Base-by-base conservation (phyloP, 2,329 filamentous ascomycete species). In the Talaromyces sp. region DNA sequence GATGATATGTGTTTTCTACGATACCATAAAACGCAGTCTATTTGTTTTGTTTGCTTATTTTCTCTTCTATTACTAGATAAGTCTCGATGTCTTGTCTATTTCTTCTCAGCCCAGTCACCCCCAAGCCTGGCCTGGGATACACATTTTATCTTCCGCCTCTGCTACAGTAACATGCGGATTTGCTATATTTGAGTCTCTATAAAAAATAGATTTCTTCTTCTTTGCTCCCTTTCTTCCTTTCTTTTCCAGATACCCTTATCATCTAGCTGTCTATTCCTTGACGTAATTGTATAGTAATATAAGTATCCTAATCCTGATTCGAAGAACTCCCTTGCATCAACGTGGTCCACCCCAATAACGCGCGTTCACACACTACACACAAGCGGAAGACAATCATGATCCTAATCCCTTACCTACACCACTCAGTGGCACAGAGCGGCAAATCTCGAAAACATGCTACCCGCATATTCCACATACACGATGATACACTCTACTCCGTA, bases 1-100 rank as follows among this genome's bases (percentile, higher is more conserved):
- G 76, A 79, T 78, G 76, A 78, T 76, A 75, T 74, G 71, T 75
- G 68, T 69, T 73, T 71, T 73, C 67, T 73, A 60, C 62, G 60
- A 66, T 66, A 66, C 64, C 64, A 66, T 58, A 60, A 63, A 63
- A 63, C n/a, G 62, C 62, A 66, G 60, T 62, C 33, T 57, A 49
- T 57, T 43, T 52, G 24, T 43, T 19, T 58, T 62, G 37, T 43
- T 64, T 64, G 56, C 35, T 56, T 59, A 59, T 1, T 52, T 22
- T 10, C 13, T 31, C 16, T 35, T 35, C 27, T 54, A n/a, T 54
- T 8, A 10, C 7, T 35, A 37, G 52, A 56, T 56, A 33, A 56
- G 52, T 37, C 16, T 33, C 37, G 7, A 39, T n/a, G 33, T 60
- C 54, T 65, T 62, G 16, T 57, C 45, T 49, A 16, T 59, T 52